Percentiles rank a stretch among this genome's conserved stretches.
Evolutionary conservation across 148 eudicot species (phyloP).

Genomic region (Chenopodium berlandieri): DNA sequence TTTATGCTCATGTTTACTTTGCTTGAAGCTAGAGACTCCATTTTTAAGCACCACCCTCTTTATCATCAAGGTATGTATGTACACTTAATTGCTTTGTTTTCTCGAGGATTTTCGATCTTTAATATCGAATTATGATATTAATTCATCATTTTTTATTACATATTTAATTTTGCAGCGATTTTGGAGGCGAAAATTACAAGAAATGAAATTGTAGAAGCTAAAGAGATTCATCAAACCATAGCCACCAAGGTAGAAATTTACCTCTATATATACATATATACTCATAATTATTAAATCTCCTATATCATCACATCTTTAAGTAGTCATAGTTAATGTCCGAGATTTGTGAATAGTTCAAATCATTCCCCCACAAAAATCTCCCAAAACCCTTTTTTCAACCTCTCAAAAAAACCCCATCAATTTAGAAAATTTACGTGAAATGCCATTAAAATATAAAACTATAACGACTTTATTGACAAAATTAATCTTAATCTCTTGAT

Average conservation of each 20-base stretch:
- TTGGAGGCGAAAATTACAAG: constrained; percentile 9
- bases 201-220: neutral
- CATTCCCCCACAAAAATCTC: neutral
- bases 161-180: constrained; percentile 5
- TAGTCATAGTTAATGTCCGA: neutral
- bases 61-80: constrained; percentile 28
- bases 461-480: no score
- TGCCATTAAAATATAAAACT: neutral
- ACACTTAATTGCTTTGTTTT: no score
- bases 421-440: neutral
- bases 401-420: neutral
- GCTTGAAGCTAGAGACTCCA: constrained; percentile 32
- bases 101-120: no score
- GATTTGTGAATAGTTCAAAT: neutral
- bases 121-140: neutral
- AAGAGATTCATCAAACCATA: neutral
- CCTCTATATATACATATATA: no score
- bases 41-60: constrained; percentile 21
- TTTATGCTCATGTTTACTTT: constrained; percentile 37
- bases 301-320: neutral
- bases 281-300: no score
- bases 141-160: neutral
- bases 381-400: neutral
- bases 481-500: no score
- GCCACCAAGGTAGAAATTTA: constrained; percentile 7